phyloP scores from a whole-genome alignment of 2,329 filamentous ascomycete species.

The Pyricularia pennisetigena region DNA sequence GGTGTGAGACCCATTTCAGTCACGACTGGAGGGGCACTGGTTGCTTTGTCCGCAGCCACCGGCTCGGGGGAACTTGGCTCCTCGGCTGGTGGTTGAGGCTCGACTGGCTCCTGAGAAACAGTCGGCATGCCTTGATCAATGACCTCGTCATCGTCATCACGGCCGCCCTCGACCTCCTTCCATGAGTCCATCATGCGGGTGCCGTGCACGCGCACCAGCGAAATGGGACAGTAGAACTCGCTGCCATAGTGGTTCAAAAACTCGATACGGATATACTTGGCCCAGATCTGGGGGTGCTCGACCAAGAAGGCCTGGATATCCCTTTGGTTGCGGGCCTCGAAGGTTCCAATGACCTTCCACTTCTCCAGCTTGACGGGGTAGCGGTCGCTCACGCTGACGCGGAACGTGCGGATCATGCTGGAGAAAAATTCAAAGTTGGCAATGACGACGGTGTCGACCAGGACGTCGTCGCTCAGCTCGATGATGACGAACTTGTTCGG shows the following conservation, averaged over 20 bases:
- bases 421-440: constrained; percentile 99
- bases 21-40: constrained; percentile 1
- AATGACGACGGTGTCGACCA: constrained; percentile 92
- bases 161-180: constrained; percentile 65
- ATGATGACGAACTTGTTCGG: constrained; percentile 90
- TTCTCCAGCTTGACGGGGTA: constrained; percentile 89
- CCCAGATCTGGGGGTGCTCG: constrained; percentile 93
- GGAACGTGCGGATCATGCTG: constrained; percentile 86
- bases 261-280: constrained; percentile 84
- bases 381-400: constrained; percentile 84
- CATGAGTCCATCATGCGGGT: constrained; percentile 94
- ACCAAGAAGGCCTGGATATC: constrained; percentile 92
- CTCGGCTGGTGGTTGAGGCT: constrained; percentile 14
- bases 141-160: constrained; percentile 51
- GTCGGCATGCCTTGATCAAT: constrained; percentile 11
- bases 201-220: constrained; percentile 82
- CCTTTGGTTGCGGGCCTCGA: constrained; percentile 83
- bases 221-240: constrained; percentile 93
- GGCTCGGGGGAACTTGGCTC: constrained; percentile 2
- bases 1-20: constrained; percentile 15
- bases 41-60: background rate
- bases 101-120: constrained; percentile 17
- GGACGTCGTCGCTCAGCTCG: constrained; percentile 76
- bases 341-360: constrained; percentile 82
- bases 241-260: constrained; percentile 91